These are phyloP conservation scores for Yarrowia galli DNA, from an alignment of 1,139 yeast species.

Conservation along the genomic window DNA sequence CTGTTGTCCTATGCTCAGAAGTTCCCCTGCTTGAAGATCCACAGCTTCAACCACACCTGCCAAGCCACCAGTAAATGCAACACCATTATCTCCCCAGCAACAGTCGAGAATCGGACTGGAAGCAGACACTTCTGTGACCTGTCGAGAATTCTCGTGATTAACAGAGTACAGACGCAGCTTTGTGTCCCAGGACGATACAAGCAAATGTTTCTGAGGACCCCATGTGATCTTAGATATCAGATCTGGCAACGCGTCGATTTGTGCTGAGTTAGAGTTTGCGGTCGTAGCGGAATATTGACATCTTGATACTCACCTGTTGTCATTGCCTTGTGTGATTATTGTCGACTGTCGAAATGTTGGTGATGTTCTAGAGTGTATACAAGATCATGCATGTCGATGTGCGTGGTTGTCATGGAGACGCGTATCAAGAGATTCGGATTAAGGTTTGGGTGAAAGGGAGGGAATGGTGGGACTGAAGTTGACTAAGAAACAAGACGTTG, in stretches of 20 bases:
- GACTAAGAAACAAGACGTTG: too few species aligned
- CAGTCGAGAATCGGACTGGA: conserved; percentile 49
- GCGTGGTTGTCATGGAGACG: conserved; percentile 22
- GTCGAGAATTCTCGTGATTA: conserved; percentile 36
- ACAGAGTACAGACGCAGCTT: conserved; percentile 48
- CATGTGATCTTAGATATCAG: conserved; percentile 20
- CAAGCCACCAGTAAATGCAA: conserved; percentile 47
- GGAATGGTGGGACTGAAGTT: not conserved
- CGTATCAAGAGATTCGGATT: not conserved
- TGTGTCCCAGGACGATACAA: conserved; percentile 53
- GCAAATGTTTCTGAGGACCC: conserved; percentile 43
- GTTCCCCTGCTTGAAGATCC: conserved; percentile 45
- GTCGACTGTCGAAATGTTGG: not conserved
- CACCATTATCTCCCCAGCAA: conserved; percentile 47
- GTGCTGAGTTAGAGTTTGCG: conserved; percentile 3
- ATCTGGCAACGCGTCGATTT: conserved; percentile 21
- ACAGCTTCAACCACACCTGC: conserved; percentile 47
- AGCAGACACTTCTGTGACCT: conserved; percentile 42
- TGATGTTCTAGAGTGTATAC: not conserved
- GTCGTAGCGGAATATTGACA: not conserved
- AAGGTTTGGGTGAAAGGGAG: not conserved
- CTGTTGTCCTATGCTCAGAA: conserved; percentile 46
- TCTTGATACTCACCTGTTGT: not conserved
- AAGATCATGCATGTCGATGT: not conserved
- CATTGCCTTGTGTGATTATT: not conserved